Evolutionary conservation across 1,284 basidiomycete species (phyloP).

Genomic region (Coriolopsis trogii): DNA sequence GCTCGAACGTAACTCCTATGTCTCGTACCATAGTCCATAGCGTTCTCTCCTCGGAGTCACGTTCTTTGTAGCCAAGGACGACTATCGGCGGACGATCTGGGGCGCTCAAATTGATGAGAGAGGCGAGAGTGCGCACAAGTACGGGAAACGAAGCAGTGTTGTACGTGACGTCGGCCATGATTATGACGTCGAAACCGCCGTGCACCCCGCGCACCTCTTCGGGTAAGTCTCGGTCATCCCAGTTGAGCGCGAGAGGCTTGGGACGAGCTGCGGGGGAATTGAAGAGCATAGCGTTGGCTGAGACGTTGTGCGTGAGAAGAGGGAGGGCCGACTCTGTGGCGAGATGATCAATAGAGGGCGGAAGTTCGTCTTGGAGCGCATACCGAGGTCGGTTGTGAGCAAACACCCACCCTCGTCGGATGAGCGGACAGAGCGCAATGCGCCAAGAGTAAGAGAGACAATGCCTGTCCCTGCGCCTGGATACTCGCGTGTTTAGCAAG

Average conservation of each 20-base stretch:
- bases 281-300: constrained; percentile 48
- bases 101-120: constrained; percentile 39
- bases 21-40: constrained; percentile 62
- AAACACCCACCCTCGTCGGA: constrained; percentile 44
- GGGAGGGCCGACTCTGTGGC: constrained; percentile 78
- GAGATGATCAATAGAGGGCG: neutral
- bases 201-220: constrained; percentile 39
- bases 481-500: no score
- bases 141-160: constrained; percentile 83
- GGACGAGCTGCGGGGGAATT: constrained; percentile 30
- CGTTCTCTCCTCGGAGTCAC: constrained; percentile 70
- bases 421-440: constrained; percentile 43
- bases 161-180: constrained; percentile 91
- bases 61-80: constrained; percentile 82
- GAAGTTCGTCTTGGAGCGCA: constrained; percentile 29
- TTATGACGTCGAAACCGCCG: constrained; percentile 59
- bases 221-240: constrained; percentile 66
- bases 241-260: constrained; percentile 64
- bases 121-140: constrained; percentile 57
- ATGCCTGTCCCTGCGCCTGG: constrained; percentile 84
- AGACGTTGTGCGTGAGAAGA: constrained; percentile 73
- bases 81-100: constrained; percentile 44
- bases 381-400: constrained; percentile 76
- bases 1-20: constrained; percentile 54
- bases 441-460: constrained; percentile 68